Evolutionary conservation across 768 basidiomycete genomes (phyloP).

Genomic region (Russula sp.): DNA sequence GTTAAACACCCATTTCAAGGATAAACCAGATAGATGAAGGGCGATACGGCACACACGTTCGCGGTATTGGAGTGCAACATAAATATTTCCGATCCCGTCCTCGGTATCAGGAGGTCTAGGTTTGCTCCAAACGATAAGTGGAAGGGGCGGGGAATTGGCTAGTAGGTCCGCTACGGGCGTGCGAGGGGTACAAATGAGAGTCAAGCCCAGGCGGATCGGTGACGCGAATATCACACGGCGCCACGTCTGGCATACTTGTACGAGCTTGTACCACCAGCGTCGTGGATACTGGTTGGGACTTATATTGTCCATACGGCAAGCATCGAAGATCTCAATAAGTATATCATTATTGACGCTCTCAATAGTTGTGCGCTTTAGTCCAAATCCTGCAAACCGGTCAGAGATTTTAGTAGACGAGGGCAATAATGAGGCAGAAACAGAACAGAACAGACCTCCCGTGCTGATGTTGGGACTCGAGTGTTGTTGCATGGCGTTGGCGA

Average conservation of each 20-base stretch:
- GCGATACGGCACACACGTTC: background rate
- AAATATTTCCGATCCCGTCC: too few relatives aligned
- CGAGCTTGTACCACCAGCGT: background rate
- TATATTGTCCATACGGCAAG: too few relatives aligned
- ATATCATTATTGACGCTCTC: background rate
- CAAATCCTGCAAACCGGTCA: background rate
- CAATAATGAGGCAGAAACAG: background rate
- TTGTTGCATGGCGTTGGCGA: background rate
- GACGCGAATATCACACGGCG: too few relatives aligned
- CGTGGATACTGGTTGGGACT: background rate
- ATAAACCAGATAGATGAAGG: background rate
- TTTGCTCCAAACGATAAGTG: background rate
- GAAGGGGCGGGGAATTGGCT: background rate
- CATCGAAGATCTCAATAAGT: background rate
- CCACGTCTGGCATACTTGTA: background rate
- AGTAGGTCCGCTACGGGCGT: too few relatives aligned
- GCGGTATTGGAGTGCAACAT: background rate
- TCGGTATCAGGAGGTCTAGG: background rate
- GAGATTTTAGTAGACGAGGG: background rate
- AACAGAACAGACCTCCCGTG: background rate
- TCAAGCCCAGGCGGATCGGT: too few relatives aligned
- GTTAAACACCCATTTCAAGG: background rate
- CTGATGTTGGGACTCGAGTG: too few relatives aligned
- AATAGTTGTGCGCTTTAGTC: background rate
- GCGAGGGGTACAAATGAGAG: too few relatives aligned